phyloP scores from a whole-genome alignment of 169 alveolate genomes.

The Sarcocystis neurona region DNA sequence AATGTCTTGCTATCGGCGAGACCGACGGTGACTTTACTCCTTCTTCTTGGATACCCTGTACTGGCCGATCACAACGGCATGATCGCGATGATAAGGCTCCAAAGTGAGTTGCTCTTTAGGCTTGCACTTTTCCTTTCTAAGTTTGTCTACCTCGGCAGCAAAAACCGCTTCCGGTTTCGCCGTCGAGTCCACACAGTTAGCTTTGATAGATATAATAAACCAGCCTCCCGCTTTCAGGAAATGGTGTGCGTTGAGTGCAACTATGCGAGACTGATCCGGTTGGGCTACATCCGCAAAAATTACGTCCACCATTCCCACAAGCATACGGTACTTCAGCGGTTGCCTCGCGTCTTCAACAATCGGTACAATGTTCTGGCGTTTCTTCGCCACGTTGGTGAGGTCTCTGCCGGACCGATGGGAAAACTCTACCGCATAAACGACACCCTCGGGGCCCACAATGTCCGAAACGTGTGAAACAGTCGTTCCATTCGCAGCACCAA shows the following conservation, averaged over 20 bases:
- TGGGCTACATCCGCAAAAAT: conserved; percentile 99
- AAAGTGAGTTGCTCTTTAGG: conserved; percentile 96
- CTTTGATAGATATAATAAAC: conserved; percentile 96
- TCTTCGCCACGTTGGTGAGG: conserved; percentile 97
- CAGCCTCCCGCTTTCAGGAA: conserved; percentile 98
- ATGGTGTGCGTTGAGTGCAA: conserved; percentile 93
- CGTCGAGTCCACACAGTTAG: conserved; percentile 98
- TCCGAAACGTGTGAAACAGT: conserved; percentile 99
- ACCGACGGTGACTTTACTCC: no score
- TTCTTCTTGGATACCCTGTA: conserved; percentile 88
- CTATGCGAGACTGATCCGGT: conserved; percentile 98
- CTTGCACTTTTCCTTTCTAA: conserved; percentile 92
- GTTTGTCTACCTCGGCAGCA: conserved; percentile 89
- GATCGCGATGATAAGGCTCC: conserved; percentile 98
- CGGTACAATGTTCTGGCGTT: conserved; percentile 97
- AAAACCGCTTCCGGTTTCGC: conserved; percentile 98
- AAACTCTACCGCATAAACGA: conserved; percentile 99
- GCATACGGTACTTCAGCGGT: conserved; percentile 97
- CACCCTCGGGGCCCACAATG: conserved; percentile 98
- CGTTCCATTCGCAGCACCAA: conserved; percentile 84
- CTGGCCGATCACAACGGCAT: conserved; percentile 97
- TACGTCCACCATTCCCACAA: conserved; percentile 98
- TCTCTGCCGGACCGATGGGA: conserved; percentile 98
- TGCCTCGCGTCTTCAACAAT: conserved; percentile 99
- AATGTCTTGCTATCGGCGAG: no score